A percentile compares a stretch with the other conserved stretches of the same genome.
phyloP scores from a whole-genome alignment of 176 grass and related monocot genomes.

The Oryza officinalis region DNA sequence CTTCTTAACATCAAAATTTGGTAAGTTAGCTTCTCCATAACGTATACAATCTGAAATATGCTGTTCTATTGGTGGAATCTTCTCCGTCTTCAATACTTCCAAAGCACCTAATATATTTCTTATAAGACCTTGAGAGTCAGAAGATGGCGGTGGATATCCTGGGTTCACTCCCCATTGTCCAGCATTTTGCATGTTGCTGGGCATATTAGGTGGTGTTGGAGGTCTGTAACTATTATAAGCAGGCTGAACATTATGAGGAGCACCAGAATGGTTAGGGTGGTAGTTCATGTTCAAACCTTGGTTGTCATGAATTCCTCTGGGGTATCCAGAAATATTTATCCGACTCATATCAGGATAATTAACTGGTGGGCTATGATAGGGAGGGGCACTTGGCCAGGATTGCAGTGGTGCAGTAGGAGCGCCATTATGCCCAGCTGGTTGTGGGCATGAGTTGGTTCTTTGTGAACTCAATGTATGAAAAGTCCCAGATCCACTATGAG shows the following conservation, averaged over 20 bases:
- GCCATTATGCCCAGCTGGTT: slow-evolving; percentile 47
- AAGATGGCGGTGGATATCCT: slow-evolving; percentile 35
- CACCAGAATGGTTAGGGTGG: slow-evolving; percentile 49
- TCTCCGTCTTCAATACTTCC: slow-evolving; percentile 70
- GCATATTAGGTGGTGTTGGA: slow-evolving; percentile 43
- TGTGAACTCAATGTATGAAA: slow-evolving; percentile 57
- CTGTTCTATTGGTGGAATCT: slow-evolving; percentile 78
- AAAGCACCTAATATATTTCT: slow-evolving; percentile 64
- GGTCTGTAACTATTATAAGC: slow-evolving; percentile 53
- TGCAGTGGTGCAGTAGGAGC: slow-evolving; percentile 44
- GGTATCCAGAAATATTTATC: slow-evolving; percentile 61
- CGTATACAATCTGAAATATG: slow-evolving; percentile 83
- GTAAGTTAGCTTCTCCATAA: slow-evolving; percentile 64
- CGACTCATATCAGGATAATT: slow-evolving; percentile 52
- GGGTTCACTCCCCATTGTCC: slow-evolving; percentile 35
- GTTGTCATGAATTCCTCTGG: slow-evolving; percentile 45
- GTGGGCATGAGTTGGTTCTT: slow-evolving; percentile 51
- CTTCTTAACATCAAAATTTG: slow-evolving; percentile 64
- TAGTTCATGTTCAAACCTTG: slow-evolving; percentile 58
- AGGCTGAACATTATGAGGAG: slow-evolving; percentile 49
- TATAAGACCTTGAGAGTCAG: slow-evolving; percentile 55
- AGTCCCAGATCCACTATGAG: slow-evolving; percentile 53
- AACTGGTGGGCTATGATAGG: slow-evolving; percentile 43
- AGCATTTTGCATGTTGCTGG: slow-evolving; percentile 52
- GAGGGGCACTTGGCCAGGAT: slow-evolving; percentile 49